A percentile compares a stretch with the other conserved stretches of the same genome.
These are phyloP conservation scores for Dipteronia sinensis DNA, from an alignment of 345 rosid species.

Conservation along the genomic window DNA sequence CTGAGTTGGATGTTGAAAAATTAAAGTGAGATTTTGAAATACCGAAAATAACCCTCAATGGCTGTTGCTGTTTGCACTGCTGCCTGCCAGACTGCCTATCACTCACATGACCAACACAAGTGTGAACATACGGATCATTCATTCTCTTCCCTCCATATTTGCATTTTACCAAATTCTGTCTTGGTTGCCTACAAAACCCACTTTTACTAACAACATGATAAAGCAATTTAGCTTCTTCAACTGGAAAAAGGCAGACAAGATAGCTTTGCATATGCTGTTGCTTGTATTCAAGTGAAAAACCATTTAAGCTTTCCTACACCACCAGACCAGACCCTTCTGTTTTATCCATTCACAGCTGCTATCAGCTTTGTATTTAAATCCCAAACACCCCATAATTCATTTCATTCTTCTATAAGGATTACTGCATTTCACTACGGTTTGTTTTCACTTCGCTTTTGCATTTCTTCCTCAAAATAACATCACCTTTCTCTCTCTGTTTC, in stretches of 20 bases:
- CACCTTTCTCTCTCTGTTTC: too few relatives aligned
- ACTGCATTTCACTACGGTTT: too few relatives aligned
- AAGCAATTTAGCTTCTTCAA: constrained; percentile 14
- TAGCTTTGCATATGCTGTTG: constrained; percentile 26
- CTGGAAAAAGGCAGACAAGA: constrained; percentile 28
- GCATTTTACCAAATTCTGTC: too few relatives aligned
- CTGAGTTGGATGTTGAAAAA: not conserved
- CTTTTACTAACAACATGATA: too few relatives aligned
- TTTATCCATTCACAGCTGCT: too few relatives aligned
- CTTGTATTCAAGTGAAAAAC: not conserved
- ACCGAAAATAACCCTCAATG: not conserved
- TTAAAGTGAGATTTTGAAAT: not conserved
- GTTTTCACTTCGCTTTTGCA: too few relatives aligned
- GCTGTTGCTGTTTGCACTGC: not conserved
- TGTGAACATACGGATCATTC: not conserved
- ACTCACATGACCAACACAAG: not conserved
- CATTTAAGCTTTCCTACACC: not conserved
- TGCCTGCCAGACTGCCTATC: not conserved
- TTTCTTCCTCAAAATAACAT: too few relatives aligned
- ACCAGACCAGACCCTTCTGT: not conserved
- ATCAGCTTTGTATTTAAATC: too few relatives aligned
- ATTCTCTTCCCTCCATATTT: not conserved
- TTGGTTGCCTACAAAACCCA: not conserved
- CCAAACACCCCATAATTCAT: too few relatives aligned
- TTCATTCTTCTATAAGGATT: too few relatives aligned